Conservation (phyloP, 1,284 basidiomycete species). For the Paramarasmius palmivorus region DNA sequence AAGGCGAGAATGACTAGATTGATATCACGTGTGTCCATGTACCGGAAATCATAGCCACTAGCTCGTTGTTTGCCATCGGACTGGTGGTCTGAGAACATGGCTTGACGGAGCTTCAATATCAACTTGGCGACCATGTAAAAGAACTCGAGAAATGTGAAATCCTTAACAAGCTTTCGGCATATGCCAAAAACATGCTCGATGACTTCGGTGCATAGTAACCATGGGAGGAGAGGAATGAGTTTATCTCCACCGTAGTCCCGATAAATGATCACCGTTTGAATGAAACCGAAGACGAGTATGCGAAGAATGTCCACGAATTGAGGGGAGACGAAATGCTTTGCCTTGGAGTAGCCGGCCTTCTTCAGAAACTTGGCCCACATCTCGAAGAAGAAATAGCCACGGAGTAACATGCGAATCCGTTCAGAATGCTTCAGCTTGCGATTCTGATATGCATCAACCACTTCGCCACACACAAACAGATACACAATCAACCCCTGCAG, state of each 20-base stretch:
- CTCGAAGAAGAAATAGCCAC: slow-evolving; percentile 33
- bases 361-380: slow-evolving; percentile 31
- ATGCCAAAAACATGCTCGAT: slow-evolving; percentile 32
- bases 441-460: slow-evolving; percentile 35
- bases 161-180: slow-evolving; percentile 22
- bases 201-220: slow-evolving; percentile 29
- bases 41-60: slow-evolving; percentile 20
- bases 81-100: neutral
- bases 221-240: slow-evolving; percentile 29
- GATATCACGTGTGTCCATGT: slow-evolving; percentile 16
- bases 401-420: slow-evolving; percentile 32
- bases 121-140: slow-evolving; percentile 25
- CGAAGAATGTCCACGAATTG: slow-evolving; percentile 30
- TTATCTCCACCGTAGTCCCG: slow-evolving; percentile 25
- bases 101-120: slow-evolving; percentile 6
- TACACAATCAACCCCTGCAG: slow-evolving; percentile 24
- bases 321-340: slow-evolving; percentile 31
- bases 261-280: slow-evolving; percentile 32
- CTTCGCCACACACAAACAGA: slow-evolving; percentile 36
- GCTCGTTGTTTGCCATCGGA: slow-evolving; percentile 14
- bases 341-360: slow-evolving; percentile 19
- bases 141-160: slow-evolving; percentile 30
- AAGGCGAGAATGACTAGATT: slow-evolving; percentile 4
- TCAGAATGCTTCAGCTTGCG: slow-evolving; percentile 24
- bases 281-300: slow-evolving; percentile 30